Evolutionary conservation across 2,329 filamentous ascomycete genomes (phyloP), one percentile per base, ranked within the genome.

Genomic region (Penicillium sclerotigenum): DNA sequence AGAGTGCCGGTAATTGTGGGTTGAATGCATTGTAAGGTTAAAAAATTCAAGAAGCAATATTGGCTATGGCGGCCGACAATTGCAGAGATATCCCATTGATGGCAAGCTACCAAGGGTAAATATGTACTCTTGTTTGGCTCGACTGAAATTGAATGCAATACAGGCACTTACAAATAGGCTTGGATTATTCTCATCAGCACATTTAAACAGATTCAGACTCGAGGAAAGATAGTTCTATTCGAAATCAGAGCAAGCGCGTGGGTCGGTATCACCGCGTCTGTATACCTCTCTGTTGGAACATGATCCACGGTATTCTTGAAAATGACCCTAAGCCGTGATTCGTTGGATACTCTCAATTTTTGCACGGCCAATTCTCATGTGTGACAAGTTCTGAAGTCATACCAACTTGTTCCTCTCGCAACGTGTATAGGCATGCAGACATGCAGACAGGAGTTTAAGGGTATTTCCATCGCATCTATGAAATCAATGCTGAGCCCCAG

Each of bases 1-100:
- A 26, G 64, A 66, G 34, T 66, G 64, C 11, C 64, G 52, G 43
- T 66, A 65, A 31, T 60, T 65, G 7, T 57, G 26, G 34, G 46
- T 45, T 22, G 61, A 40, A 20, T 65, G 61, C 63, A 65, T 66
- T 34, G 36, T 33, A 24, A 29, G 3, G 8, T 8, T 18, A n/a
- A 13, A 5, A 20, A 5, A 18, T 26, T 13, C 7, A 4, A 13
- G 2, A 26, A 16, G 14, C 5, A 13, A 11, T 3, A 11, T 8
- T 11, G 2, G 5, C 18, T 41, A 29, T 16, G 16, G 7, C 4
- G 14, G 20, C 22, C 4, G 11, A 16, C 1, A 50, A 14, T 13
- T 42, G 18, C 37, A 33, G 18, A 43, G 11, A 20, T 13, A 20
- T 22, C 18, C 3, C 13, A 18, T 37, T 9, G 7, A 16, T 6